A percentile compares a stretch with the other conserved stretches of the same genome.
Evolutionary conservation across 805 yeast species (phyloP).

Genomic region (Starmerella bacillaris): DNA sequence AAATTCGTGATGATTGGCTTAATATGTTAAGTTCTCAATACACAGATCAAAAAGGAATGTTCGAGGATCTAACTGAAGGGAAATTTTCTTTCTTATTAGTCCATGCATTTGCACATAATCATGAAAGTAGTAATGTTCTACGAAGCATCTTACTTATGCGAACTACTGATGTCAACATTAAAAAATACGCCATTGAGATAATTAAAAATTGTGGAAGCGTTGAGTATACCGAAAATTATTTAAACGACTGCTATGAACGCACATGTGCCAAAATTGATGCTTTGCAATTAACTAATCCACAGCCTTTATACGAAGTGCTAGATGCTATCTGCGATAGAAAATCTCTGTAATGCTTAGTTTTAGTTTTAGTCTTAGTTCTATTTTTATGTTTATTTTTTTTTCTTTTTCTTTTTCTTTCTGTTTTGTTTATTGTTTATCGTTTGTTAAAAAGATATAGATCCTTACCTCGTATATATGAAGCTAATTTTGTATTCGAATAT

Average conservation of each 20-base stretch:
- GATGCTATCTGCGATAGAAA: too few relatives aligned
- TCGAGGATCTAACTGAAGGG: constrained; percentile 81
- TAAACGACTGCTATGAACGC: constrained; percentile 18
- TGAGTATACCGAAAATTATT: constrained; percentile 24
- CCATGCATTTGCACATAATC: constrained; percentile 32
- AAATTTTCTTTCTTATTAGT: constrained; percentile 75
- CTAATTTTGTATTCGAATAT: too few relatives aligned
- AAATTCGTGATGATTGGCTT: constrained; percentile 67
- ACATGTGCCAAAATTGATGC: constrained; percentile 18
- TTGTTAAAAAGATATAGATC: too few relatives aligned
- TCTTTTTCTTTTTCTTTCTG: too few relatives aligned
- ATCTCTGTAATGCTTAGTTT: too few relatives aligned
- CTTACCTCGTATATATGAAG: too few relatives aligned
- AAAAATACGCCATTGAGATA: constrained; percentile 33
- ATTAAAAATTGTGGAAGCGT: constrained; percentile 29
- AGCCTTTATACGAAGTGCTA: constrained; percentile 4
- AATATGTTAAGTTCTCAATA: constrained; percentile 41
- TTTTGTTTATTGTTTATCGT: too few relatives aligned
- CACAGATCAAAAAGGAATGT: constrained; percentile 50
- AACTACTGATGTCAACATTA: constrained; percentile 34
- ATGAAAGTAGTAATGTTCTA: constrained; percentile 20
- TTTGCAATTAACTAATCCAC: neutral
- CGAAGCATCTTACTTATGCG: constrained; percentile 33
- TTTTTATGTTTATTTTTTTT: too few relatives aligned
- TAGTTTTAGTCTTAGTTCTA: too few relatives aligned